Conservation (phyloP, 139 green algal genomes). For the Ettlia oleoabundans region DNA sequence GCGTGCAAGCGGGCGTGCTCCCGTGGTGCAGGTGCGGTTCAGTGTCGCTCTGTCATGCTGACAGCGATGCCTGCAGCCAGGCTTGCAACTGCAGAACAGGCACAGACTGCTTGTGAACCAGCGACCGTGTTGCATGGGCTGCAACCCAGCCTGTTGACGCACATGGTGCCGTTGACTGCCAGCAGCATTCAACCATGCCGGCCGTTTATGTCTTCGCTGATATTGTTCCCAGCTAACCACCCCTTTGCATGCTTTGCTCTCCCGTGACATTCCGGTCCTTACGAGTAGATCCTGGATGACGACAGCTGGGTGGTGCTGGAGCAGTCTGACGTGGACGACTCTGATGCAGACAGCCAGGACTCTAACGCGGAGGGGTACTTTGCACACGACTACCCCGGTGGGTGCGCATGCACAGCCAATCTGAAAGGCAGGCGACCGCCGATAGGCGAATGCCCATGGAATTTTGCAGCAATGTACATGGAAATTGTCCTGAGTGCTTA, state of each 20-base stretch:
- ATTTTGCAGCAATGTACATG: too few species aligned
- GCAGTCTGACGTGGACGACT: slow-evolving; percentile 26
- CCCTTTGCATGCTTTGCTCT: not conserved
- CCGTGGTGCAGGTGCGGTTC: slow-evolving; percentile 32
- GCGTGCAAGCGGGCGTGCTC: slow-evolving; percentile 5
- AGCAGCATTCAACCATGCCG: too few species aligned
- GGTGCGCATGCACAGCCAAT: not conserved
- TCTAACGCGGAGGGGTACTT: slow-evolving; percentile 52
- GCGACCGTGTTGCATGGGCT: not conserved
- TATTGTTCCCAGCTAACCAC: not conserved
- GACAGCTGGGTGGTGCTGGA: slow-evolving; percentile 43
- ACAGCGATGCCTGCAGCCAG: too few species aligned
- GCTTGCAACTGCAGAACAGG: too few species aligned
- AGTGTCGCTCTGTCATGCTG: not conserved
- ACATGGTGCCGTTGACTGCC: too few species aligned
- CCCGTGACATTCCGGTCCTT: not conserved
- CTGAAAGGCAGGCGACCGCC: not conserved
- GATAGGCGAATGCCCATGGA: too few species aligned
- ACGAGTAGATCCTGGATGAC: slow-evolving; percentile 37
- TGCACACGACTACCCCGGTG: slow-evolving; percentile 56
- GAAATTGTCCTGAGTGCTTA: too few species aligned
- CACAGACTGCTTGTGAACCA: too few species aligned
- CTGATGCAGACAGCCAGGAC: slow-evolving; percentile 36
- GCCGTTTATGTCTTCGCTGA: too few species aligned
- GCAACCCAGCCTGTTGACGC: not conserved